Conservation (phyloP, 176 grass and related monocot species). For the Poa annua region DNA sequence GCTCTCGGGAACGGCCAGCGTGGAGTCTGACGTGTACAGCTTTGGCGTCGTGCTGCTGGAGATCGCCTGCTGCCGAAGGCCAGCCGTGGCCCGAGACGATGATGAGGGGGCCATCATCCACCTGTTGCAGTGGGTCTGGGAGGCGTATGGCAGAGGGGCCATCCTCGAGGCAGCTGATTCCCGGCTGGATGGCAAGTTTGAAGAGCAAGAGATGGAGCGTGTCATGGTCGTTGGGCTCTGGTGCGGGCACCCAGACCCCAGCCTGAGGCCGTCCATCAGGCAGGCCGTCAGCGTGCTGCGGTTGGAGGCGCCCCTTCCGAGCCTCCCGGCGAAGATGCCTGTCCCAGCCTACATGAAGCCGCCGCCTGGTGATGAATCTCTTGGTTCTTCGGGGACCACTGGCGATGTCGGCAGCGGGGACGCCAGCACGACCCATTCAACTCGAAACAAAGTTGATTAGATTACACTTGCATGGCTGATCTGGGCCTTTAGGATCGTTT, state of each 20-base stretch:
- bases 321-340: background rate
- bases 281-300: background rate
- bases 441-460: background rate
- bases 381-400: background rate
- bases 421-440: background rate
- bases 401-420: background rate
- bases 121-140: background rate
- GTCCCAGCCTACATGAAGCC: background rate
- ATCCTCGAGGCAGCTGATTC: background rate
- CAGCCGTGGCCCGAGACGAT: background rate
- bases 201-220: background rate
- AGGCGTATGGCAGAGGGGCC: background rate
- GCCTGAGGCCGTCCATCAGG: conserved; percentile 12
- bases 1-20: background rate
- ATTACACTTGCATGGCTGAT: background rate
- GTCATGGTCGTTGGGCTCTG: conserved; percentile 8
- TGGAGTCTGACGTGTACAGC: background rate
- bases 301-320: background rate
- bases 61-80: background rate
- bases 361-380: background rate
- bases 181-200: background rate
- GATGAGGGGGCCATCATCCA: background rate
- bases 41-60: background rate
- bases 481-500: background rate
- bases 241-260: background rate